Percentiles rank a stretch among this genome's conserved stretches.
phyloP scores from a whole-genome alignment of 2,329 filamentous ascomycete species.

The Fusarium nisikadoi region DNA sequence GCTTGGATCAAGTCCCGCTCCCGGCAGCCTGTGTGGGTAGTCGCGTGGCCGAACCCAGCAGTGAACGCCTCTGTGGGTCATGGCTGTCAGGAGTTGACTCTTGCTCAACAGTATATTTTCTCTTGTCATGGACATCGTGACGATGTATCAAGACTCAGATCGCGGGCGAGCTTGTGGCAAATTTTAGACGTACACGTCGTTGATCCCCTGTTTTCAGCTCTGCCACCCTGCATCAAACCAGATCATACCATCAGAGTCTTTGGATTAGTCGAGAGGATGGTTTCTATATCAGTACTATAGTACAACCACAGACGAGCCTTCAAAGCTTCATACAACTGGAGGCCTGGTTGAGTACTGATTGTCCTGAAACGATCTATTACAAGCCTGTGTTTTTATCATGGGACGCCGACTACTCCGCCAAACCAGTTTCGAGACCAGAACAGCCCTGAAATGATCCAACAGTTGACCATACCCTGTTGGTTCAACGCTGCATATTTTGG shows the following conservation, averaged over 20 bases:
- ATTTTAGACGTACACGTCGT: background rate
- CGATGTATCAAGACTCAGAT: background rate
- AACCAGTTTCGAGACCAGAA: constrained; percentile 12
- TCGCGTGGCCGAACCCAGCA: constrained; percentile 44
- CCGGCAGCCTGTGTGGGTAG: constrained; percentile 39
- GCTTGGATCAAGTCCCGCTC: constrained; percentile 41
- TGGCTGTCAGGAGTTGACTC: constrained; percentile 36
- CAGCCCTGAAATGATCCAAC: constrained; percentile 20
- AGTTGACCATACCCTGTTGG: constrained; percentile 27
- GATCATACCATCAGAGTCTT: background rate
- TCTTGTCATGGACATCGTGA: constrained; percentile 18
- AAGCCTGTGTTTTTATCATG: constrained; percentile 16
- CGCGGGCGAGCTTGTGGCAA: constrained; percentile 20
- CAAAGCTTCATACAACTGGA: background rate
- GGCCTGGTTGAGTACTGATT: constrained; percentile 19
- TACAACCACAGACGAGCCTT: background rate
- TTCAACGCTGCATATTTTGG: constrained; percentile 35
- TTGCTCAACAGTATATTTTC: constrained; percentile 27
- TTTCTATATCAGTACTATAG: background rate
- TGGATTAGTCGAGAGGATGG: background rate
- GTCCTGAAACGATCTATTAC: constrained; percentile 25
- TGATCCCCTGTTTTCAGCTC: background rate
- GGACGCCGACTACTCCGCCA: constrained; percentile 23
- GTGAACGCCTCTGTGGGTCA: constrained; percentile 30
- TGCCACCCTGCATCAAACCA: background rate